Percentiles rank a stretch among this genome's conserved stretches.
These are phyloP conservation scores for Elsinoe arachidis DNA, from an alignment of 2,329 filamentous ascomycete genomes.

Conservation along the genomic window DNA sequence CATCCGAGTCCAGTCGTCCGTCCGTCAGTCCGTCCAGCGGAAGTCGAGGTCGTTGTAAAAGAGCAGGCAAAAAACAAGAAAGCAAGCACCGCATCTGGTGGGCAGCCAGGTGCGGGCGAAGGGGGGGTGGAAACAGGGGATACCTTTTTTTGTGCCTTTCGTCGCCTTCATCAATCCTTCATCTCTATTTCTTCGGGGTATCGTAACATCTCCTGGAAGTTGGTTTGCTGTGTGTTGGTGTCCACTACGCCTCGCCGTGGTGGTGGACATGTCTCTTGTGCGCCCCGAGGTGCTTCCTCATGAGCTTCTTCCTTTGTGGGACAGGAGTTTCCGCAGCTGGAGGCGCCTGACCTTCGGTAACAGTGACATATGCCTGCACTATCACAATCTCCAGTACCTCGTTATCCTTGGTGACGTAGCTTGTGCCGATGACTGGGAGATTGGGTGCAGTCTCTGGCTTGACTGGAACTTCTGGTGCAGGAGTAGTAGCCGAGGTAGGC, in stretches of 20 bases:
- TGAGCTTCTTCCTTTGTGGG: background rate
- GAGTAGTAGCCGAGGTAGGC: slow-evolving; percentile 28
- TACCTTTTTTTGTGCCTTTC: slow-evolving; percentile 9
- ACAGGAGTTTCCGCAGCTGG: background rate
- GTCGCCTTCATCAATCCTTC: background rate
- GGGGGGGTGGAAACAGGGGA: background rate
- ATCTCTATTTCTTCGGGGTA: background rate
- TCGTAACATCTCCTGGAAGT: background rate
- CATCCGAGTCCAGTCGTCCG: background rate
- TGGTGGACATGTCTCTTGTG: slow-evolving; percentile 9
- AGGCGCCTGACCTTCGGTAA: slow-evolving; percentile 24
- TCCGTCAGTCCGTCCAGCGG: slow-evolving; percentile 4
- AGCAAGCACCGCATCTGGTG: background rate
- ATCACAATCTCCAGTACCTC: slow-evolving; percentile 38
- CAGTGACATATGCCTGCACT: slow-evolving; percentile 35
- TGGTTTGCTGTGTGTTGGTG: slow-evolving; percentile 14
- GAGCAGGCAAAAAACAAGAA: background rate
- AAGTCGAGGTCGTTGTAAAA: background rate
- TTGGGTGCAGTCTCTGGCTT: slow-evolving; percentile 14
- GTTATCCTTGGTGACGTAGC: slow-evolving; percentile 35
- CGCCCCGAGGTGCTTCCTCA: background rate
- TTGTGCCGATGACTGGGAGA: slow-evolving; percentile 28
- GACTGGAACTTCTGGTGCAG: slow-evolving; percentile 25
- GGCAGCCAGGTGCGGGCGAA: background rate
- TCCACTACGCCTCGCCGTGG: slow-evolving; percentile 23